Conservation (phyloP, 176 grass and related monocot species). For the Rhynchospora tenuis region DNA sequence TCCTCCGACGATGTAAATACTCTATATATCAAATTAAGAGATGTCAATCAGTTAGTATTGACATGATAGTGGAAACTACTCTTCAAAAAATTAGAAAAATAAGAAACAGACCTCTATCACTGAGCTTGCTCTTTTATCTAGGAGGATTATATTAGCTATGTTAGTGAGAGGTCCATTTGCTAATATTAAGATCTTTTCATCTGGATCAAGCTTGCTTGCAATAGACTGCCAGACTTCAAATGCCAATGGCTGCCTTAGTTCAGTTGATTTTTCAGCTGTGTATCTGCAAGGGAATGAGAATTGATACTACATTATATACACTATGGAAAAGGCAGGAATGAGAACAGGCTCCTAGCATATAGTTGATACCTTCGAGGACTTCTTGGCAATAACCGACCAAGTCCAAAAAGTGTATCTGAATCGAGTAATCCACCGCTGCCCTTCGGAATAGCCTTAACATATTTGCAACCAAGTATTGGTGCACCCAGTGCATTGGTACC, state of each 20-base stretch:
- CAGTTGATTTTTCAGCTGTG: slow-evolving; percentile 63
- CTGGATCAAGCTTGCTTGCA: slow-evolving; percentile 37
- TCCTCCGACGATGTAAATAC: slow-evolving; percentile 71
- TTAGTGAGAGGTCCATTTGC: slow-evolving; percentile 84
- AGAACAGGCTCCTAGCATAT: not conserved
- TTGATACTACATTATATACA: not conserved
- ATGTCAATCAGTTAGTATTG: not conserved
- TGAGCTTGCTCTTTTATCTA: slow-evolving; percentile 39
- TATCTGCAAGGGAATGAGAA: slow-evolving; percentile 34
- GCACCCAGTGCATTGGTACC: slow-evolving; percentile 59
- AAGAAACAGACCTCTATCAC: slow-evolving; percentile 43
- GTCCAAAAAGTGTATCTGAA: slow-evolving; percentile 78
- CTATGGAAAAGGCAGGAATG: not conserved
- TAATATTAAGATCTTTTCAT: slow-evolving; percentile 61
- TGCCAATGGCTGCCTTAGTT: slow-evolving; percentile 61
- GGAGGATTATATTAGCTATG: slow-evolving; percentile 65
- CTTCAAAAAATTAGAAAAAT: not conserved
- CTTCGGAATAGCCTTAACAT: slow-evolving; percentile 63
- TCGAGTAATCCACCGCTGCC: slow-evolving; percentile 74
- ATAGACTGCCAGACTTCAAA: slow-evolving; percentile 77
- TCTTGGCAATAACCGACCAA: slow-evolving; percentile 64
- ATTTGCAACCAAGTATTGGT: slow-evolving; percentile 53
- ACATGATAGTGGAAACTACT: not conserved
- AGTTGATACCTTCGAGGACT: slow-evolving; percentile 72
- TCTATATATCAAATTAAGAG: slow-evolving; percentile 23